Base-by-base conservation (phyloP, 768 basidiomycete species). In the Clavaria fumosa region DNA sequence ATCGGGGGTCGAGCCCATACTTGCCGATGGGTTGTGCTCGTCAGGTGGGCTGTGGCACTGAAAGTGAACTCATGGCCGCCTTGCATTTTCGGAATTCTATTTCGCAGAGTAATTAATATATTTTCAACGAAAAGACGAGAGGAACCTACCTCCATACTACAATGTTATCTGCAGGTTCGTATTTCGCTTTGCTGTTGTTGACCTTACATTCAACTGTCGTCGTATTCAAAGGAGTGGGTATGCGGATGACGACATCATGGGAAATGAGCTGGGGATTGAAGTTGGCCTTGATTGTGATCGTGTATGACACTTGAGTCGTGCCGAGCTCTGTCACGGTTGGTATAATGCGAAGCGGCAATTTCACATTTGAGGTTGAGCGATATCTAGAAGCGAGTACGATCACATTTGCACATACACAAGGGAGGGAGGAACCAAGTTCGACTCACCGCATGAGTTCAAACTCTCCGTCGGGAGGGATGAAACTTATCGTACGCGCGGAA, bases 1-100 rank as follows among this genome's bases (percentile, higher is more conserved):
- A 99, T 97, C 5, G 95, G 95, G 12, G 95, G 95, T 38, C 95
- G 67, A 2, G 91, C 90, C 95, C 95, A 99, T 3, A 93, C 78
- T 68, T 96, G 90, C 23, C 89, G 78, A 42, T 75, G 70, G 0
- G 95, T 99, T 22, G 89, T 93, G 42, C 75, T 73, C 2, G 91
- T 86, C 43, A 97, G 62, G 23, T 71, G 69, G 4, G 89, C 93
- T 6, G 77, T 73, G 1, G 76, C 95, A 2, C 72, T 72, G 39
- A 97, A 71, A 0, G 86, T 86, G 45, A 75, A 72, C 57, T 99
- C 95, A 46, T 86, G 77, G 4, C 83, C 84, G 32, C 95, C 95
- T 57, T 96, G 91, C 38, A 99, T 63, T 40, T 89, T 68, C 6
- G 89, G 78, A 38, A 99, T 76, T 59, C 93, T 97, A 45, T n/a